Percentiles rank a stretch among this genome's conserved stretches.
Evolutionary conservation across 2,329 filamentous ascomycete species (phyloP).

Genomic region (Camptophora hylomeconis): DNA sequence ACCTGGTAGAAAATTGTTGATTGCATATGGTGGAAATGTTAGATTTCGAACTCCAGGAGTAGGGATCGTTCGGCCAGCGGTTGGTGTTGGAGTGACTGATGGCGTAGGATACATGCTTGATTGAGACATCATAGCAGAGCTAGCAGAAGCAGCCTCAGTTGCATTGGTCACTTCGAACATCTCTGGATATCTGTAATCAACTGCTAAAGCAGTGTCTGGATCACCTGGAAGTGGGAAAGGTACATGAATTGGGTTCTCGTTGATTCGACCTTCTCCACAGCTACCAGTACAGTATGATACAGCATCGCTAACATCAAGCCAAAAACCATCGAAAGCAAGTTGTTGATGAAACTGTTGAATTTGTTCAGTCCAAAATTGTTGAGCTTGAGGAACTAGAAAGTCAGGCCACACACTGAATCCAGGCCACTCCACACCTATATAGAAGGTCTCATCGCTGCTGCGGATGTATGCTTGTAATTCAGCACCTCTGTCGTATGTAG

Average conservation of each 20-base stretch:
- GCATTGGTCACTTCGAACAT: slow-evolving; percentile 56
- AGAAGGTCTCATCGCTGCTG: slow-evolving; percentile 41
- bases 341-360: slow-evolving; percentile 40
- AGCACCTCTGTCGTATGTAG: slow-evolving; percentile 38
- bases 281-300: slow-evolving; percentile 57
- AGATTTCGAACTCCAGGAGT: slow-evolving; percentile 53
- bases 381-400: slow-evolving; percentile 45
- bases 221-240: slow-evolving; percentile 54
- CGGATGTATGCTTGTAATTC: slow-evolving; percentile 36
- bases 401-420: slow-evolving; percentile 50
- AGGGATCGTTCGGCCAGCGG: slow-evolving; percentile 46
- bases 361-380: slow-evolving; percentile 47
- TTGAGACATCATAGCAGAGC: slow-evolving; percentile 41
- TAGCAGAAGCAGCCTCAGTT: slow-evolving; percentile 51
- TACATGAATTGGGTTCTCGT: slow-evolving; percentile 56
- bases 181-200: slow-evolving; percentile 48
- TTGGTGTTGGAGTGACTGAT: slow-evolving; percentile 24
- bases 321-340: slow-evolving; percentile 39
- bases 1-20: slow-evolving; percentile 59
- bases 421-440: slow-evolving; percentile 44
- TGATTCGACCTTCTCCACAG: slow-evolving; percentile 53
- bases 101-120: slow-evolving; percentile 26
- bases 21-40: slow-evolving; percentile 62
- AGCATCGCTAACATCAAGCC: slow-evolving; percentile 49
- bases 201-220: slow-evolving; percentile 28